These are phyloP conservation scores for Malassezia yamatoensis DNA, from an alignment of 1,284 basidiomycete genomes.

Conservation along the genomic window DNA sequence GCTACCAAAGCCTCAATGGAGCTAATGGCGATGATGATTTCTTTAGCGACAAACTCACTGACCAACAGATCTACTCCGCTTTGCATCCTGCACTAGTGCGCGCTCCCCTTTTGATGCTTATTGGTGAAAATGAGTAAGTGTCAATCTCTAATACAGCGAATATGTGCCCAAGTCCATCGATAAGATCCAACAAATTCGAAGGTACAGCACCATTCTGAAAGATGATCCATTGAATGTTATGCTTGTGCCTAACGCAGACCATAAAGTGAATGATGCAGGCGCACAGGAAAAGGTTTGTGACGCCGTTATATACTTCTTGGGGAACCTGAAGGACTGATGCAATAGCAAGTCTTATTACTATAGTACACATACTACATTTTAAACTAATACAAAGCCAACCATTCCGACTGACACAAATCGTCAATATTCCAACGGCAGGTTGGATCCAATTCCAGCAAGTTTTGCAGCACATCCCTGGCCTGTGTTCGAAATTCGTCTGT, in stretches of 20 bases:
- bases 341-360: background rate
- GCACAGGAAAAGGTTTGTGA: conserved; percentile 24
- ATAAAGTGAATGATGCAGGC: conserved; percentile 24
- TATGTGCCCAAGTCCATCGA: conserved; percentile 21
- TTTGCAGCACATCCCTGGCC: conserved; percentile 3
- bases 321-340: background rate
- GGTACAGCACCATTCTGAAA: conserved; percentile 21
- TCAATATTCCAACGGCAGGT: conserved; percentile 9
- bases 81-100: conserved; percentile 3
- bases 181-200: conserved; percentile 14
- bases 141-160: conserved; percentile 21
- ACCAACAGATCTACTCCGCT: conserved; percentile 14
- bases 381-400: conserved; percentile 1
- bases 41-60: conserved; percentile 30
- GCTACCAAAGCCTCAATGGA: conserved; percentile 30
- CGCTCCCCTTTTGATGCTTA: conserved; percentile 26
- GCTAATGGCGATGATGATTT: conserved; percentile 38
- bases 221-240: conserved; percentile 13
- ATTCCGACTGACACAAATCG: conserved; percentile 6
- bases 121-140: conserved; percentile 35
- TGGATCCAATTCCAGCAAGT: conserved; percentile 5
- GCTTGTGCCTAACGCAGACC: conserved; percentile 27
- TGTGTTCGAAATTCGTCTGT: background rate
- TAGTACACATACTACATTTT: background rate
- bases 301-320: conserved; percentile 17